Conservation (phyloP, 306 rosid species). For the Canavalia gladiata region DNA sequence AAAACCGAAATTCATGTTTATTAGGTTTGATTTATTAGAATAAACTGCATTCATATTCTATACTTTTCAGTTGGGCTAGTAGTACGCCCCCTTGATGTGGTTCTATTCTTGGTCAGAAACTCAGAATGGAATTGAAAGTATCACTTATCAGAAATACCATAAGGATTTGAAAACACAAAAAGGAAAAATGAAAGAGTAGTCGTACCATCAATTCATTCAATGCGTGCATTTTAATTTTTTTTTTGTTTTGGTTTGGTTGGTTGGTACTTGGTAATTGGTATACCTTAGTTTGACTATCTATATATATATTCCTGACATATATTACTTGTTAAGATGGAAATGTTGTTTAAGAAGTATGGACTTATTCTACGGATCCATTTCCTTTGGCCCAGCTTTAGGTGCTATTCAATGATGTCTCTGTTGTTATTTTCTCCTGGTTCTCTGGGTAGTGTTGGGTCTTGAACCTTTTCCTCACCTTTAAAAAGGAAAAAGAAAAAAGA, state of each 20-base stretch:
- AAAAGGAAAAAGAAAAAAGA: not conserved
- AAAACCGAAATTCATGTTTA: not conserved
- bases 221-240: not conserved
- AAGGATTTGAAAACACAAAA: not conserved
- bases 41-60: not conserved
- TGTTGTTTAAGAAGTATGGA: not conserved
- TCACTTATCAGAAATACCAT: not conserved
- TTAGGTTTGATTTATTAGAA: not conserved
- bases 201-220: conserved; percentile 3
- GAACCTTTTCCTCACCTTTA: conserved; percentile 20
- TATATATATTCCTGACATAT: too few relatives aligned
- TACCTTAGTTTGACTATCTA: conserved; percentile 9
- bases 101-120: too few relatives aligned
- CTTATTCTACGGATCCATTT: not conserved
- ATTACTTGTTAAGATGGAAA: too few relatives aligned
- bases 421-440: not conserved
- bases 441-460: conserved; percentile 17
- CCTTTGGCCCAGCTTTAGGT: not conserved
- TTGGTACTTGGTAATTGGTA: not conserved
- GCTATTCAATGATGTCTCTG: not conserved
- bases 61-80: too few relatives aligned
- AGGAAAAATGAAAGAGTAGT: not conserved
- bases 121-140: too few relatives aligned
- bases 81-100: too few relatives aligned
- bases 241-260: conserved; percentile 30